phyloP scores from a whole-genome alignment of 345 rosid species.

The Rhodamnia rubescens region DNA sequence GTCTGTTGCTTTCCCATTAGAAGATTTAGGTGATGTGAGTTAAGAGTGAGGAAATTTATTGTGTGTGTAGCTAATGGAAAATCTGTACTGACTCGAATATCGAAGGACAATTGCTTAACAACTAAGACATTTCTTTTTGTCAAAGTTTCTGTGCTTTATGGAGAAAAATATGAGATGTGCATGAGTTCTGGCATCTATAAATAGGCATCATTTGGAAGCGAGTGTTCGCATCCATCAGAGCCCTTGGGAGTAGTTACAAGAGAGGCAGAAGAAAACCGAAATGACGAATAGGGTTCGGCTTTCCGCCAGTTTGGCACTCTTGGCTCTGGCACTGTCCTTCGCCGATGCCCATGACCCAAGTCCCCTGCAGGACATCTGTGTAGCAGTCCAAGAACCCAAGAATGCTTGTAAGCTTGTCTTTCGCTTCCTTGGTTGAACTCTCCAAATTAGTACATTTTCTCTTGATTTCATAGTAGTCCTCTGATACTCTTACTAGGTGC shows the following conservation, averaged over 20 bases:
- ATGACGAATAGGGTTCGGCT: neutral
- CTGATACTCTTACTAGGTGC: neutral
- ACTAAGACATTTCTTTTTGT: neutral
- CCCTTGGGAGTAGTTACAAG: neutral
- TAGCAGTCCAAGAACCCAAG: slow-evolving; percentile 1
- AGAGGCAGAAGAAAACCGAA: neutral
- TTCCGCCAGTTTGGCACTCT: neutral
- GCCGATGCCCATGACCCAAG: slow-evolving; percentile 11
- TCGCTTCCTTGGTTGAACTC: neutral
- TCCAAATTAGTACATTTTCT: neutral
- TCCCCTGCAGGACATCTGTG: slow-evolving; percentile 23
- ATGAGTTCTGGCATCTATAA: neutral
- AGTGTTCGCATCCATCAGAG: neutral
- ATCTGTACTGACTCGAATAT: neutral
- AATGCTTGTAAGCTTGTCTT: neutral
- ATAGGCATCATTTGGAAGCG: neutral
- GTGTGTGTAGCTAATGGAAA: neutral
- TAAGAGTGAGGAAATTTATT: neutral
- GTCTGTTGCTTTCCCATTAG: too few relatives aligned
- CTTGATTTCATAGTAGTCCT: neutral
- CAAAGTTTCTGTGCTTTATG: neutral
- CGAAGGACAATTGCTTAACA: neutral
- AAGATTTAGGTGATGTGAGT: neutral
- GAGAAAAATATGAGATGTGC: neutral
- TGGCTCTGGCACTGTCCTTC: slow-evolving; percentile 4